Evolutionary conservation across 371 early-diverging fungal species (phyloP), one percentile per base, ranked within the genome.

Genomic region (Gilbertella persicaria): DNA sequence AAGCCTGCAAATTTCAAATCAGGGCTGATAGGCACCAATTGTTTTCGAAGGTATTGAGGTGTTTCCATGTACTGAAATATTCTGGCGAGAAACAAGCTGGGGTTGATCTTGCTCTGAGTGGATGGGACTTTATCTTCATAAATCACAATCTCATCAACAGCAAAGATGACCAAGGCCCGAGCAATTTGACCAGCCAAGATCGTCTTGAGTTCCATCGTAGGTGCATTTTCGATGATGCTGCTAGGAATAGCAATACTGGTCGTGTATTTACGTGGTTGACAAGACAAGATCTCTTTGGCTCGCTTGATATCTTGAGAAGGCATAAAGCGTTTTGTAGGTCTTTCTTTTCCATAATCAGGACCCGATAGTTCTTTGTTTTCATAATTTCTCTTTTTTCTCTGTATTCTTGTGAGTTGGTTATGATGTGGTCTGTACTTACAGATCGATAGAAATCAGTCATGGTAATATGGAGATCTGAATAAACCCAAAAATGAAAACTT

Each of bases 101-200:
- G 77, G 47, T 88, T 82, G 16, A 68, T 59, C 35, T 75, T 75
- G 17, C 64, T 52, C 19, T 70, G 42, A 2, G 65, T 13, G 3
- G 35, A 40, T 2, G 48, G 48, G 12, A 59, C 55, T 17, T 73
- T 78, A 41, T 85, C 87, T 56, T 87, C 76, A 54, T 83, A 90
- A 19, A 90, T 76, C n/a, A 88, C 67, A 19, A 90, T 71, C 62
- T 89, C 89, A 55, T 89, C 89, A 0, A 87, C 82, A 46, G 82
- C 71, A 55, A 80, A 82, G 28, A 90, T 57, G 16, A 81, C 80
- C 28, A 83, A 65, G 0, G 80, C 75, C 51, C 91, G 71, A 14
- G 84, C 89, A 41, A 90, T 79, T 68, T 90, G 87, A 30, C 91
- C 89, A 5, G 84, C 91, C 13, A 87, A 65, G 55, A 87, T 83